A percentile compares a stretch with the other conserved stretches of the same genome.
Conservation (phyloP, 768 basidiomycete genomes). For the Strobilomyces confusus region DNA sequence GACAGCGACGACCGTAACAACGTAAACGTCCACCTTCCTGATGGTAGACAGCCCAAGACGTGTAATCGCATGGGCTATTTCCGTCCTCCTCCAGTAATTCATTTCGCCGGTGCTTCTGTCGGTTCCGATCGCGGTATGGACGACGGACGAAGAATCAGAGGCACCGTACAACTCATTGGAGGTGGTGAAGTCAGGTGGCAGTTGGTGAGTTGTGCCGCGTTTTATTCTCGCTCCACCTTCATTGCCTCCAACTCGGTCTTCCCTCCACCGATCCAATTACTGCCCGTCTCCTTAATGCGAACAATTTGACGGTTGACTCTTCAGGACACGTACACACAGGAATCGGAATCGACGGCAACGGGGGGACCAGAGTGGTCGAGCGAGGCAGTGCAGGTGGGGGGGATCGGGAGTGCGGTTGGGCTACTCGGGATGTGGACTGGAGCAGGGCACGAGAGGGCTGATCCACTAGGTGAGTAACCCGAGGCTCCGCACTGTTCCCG, state of each 20-base stretch:
- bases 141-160: conserved; percentile 35
- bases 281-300: neutral
- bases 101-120: conserved; percentile 42
- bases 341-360: conserved; percentile 30
- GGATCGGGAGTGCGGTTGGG: conserved; percentile 49
- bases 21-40: conserved; percentile 17
- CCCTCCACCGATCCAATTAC: neutral
- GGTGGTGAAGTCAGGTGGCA: conserved; percentile 52
- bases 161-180: conserved; percentile 45
- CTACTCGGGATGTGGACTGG: conserved; percentile 57
- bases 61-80: conserved; percentile 21
- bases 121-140: conserved; percentile 35
- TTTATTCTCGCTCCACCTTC: neutral
- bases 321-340: conserved; percentile 27
- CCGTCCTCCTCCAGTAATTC: conserved; percentile 46
- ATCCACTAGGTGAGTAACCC: conserved; percentile 39
- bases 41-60: neutral
- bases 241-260: neutral
- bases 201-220: conserved; percentile 33
- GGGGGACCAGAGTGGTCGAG: conserved; percentile 44
- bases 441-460: conserved; percentile 40
- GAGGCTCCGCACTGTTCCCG: neutral
- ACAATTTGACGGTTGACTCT: conserved; percentile 1
- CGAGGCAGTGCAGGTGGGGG: conserved; percentile 57
- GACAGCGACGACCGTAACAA: neutral